Conservation (phyloP, 2,329 filamentous ascomycete genomes). For the Incumbomyces delicatus region DNA sequence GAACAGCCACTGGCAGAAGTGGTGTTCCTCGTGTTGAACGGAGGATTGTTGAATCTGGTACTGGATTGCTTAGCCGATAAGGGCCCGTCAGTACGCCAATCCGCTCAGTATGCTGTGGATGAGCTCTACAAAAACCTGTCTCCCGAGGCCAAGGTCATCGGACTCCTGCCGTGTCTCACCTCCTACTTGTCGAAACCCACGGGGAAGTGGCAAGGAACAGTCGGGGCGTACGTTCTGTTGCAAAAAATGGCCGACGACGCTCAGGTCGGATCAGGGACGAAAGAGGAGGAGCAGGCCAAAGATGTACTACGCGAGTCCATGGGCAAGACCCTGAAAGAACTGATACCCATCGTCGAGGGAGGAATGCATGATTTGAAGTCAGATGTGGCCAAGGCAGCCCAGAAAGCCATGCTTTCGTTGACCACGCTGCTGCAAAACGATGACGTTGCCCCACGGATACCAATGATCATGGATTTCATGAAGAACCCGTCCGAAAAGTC, state of each 20-base stretch:
- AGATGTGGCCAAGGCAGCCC: slow-evolving; percentile 75
- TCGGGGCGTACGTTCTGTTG: slow-evolving; percentile 73
- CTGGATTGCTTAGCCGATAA: slow-evolving; percentile 87
- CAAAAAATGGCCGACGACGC: slow-evolving; percentile 94
- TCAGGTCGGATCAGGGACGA: slow-evolving; percentile 71
- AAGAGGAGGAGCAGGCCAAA: slow-evolving; percentile 78
- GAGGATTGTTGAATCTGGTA: slow-evolving; percentile 59
- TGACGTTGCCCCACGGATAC: slow-evolving; percentile 85
- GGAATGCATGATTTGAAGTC: slow-evolving; percentile 95
- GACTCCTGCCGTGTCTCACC: slow-evolving; percentile 65
- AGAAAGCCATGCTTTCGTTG: slow-evolving; percentile 82
- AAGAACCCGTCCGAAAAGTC: slow-evolving; percentile 83
- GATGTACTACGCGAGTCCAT: slow-evolving; percentile 83
- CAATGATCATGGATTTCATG: slow-evolving; percentile 87
- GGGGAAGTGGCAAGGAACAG: slow-evolving; percentile 94
- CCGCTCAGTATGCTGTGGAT: slow-evolving; percentile 88
- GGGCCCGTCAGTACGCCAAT: slow-evolving; percentile 75
- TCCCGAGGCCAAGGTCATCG: slow-evolving; percentile 72
- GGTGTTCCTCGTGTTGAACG: slow-evolving; percentile 71
- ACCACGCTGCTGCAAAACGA: slow-evolving; percentile 90
- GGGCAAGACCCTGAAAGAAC: slow-evolving; percentile 72
- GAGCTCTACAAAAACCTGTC: slow-evolving; percentile 71
- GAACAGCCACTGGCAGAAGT: slow-evolving; percentile 71
- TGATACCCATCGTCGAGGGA: slow-evolving; percentile 84
- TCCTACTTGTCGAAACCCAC: slow-evolving; percentile 72